Conservation (phyloP, 768 basidiomycete genomes). For the Xerocomus brunneocitrinus region DNA sequence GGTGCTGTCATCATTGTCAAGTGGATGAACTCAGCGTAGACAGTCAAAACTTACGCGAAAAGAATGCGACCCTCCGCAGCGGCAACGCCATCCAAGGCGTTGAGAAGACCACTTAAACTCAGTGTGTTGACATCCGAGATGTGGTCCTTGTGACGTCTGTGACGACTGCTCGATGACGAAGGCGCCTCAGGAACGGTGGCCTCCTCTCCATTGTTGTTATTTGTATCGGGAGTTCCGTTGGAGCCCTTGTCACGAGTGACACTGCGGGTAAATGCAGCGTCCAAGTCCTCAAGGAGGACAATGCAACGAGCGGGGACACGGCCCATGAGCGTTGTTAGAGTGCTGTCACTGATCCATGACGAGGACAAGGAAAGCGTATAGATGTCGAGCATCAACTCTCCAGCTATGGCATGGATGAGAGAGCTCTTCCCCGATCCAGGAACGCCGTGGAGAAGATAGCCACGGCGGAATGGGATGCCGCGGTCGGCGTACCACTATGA, state of each 20-base stretch:
- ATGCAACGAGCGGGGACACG: conserved; percentile 82
- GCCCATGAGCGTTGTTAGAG: conserved; percentile 81
- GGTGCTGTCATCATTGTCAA: conserved; percentile 43
- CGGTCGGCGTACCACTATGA: conserved; percentile 86
- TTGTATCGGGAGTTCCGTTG: conserved; percentile 40
- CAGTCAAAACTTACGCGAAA: conserved; percentile 64
- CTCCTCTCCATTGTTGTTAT: conserved; percentile 32
- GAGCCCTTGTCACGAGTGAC: conserved; percentile 57
- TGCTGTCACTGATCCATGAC: conserved; percentile 85
- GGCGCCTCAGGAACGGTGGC: conserved; percentile 26
- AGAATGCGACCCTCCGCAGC: conserved; percentile 84
- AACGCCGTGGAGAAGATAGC: conserved; percentile 79
- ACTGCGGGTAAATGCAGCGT: conserved; percentile 82
- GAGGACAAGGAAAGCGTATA: conserved; percentile 86
- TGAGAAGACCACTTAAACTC: conserved; percentile 75
- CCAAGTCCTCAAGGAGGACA: conserved; percentile 85
- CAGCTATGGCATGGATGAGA: conserved; percentile 83
- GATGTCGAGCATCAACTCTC: conserved; percentile 85
- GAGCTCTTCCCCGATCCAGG: conserved; percentile 86
- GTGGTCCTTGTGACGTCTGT: conserved; percentile 48
- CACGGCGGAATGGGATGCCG: conserved; percentile 87
- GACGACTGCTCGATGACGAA: conserved; percentile 35
- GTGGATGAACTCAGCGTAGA: not conserved
- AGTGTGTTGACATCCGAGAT: conserved; percentile 78
- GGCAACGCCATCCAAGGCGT: conserved; percentile 82